phyloP scores from a whole-genome alignment of 83 land plant species.

The Larix sibirica region DNA sequence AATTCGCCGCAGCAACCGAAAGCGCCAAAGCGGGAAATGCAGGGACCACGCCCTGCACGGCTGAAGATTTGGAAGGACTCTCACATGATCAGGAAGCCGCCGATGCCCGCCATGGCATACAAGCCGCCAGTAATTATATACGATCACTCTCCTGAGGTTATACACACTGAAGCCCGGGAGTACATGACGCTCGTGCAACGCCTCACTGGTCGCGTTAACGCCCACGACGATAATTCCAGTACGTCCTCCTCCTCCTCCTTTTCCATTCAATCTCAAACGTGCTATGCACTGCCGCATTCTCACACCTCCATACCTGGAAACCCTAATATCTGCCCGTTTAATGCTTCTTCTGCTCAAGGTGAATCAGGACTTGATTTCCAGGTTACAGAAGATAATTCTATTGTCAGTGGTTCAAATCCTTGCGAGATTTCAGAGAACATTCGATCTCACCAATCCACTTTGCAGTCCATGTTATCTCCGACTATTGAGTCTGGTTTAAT shows the following conservation, averaged over 20 bases:
- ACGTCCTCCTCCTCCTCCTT: no score
- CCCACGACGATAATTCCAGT: no score
- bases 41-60: constrained; percentile 56
- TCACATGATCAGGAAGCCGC: constrained; percentile 41
- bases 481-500: no score
- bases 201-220: constrained; percentile 33
- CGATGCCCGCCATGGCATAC: constrained; percentile 20
- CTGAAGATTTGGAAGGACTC: constrained; percentile 31
- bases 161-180: constrained; percentile 46
- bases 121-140: constrained; percentile 48
- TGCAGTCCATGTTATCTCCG: neutral
- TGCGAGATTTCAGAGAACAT: neutral
- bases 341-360: no score
- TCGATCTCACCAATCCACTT: neutral
- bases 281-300: no score
- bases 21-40: constrained; percentile 7
- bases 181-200: constrained; percentile 66
- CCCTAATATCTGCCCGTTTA: no score
- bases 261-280: no score
- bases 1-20: no score
- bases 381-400: neutral
- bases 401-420: neutral
- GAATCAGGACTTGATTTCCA: no score
- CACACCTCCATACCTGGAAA: no score
- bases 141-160: constrained; percentile 50